These are phyloP conservation scores for Metschnikowia reukaufii DNA, from an alignment of 805 yeast species.

Conservation along the genomic window DNA sequence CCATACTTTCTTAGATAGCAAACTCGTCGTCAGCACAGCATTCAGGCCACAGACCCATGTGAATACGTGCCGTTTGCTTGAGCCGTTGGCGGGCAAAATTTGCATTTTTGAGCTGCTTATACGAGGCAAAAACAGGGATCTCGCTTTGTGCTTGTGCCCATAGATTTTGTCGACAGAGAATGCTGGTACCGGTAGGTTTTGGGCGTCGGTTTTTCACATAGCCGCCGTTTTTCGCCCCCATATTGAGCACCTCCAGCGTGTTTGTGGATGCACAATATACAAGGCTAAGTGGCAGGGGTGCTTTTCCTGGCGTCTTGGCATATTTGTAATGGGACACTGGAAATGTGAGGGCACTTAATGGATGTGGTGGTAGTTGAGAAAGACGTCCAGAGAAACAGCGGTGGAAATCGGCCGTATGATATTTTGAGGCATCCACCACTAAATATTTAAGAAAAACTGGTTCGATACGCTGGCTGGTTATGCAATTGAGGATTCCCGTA, in stretches of 20 bases:
- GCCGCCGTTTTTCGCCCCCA: conserved; percentile 64
- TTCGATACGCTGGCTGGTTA: conserved; percentile 37
- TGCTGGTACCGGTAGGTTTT: conserved; percentile 43
- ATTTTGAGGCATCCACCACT: conserved; percentile 43
- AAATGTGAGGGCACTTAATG: conserved; percentile 24
- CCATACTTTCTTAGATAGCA: neutral
- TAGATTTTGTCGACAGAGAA: conserved; percentile 32
- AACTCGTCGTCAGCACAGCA: conserved; percentile 17
- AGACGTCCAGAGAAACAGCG: conserved; percentile 43
- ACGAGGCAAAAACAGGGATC: conserved; percentile 14
- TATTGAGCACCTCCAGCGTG: conserved; percentile 44
- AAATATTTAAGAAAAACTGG: conserved; percentile 48
- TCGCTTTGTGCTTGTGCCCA: conserved; percentile 12
- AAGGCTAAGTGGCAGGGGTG: conserved; percentile 35
- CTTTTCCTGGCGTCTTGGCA: conserved; percentile 21
- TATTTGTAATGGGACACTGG: conserved; percentile 24
- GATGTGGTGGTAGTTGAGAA: conserved; percentile 12
- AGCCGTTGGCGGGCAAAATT: conserved; percentile 27
- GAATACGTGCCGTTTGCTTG: conserved; percentile 28
- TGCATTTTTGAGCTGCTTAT: conserved; percentile 19
- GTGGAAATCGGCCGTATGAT: conserved; percentile 27
- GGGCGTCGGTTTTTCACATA: conserved; percentile 46
- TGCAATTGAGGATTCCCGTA: conserved; percentile 51
- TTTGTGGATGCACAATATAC: conserved; percentile 25
- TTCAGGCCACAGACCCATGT: conserved; percentile 47